Percentiles rank a stretch among this genome's conserved stretches.
These are phyloP conservation scores for Clarireedia monteithiana DNA, from an alignment of 2,329 filamentous ascomycete genomes.

Conservation along the genomic window DNA sequence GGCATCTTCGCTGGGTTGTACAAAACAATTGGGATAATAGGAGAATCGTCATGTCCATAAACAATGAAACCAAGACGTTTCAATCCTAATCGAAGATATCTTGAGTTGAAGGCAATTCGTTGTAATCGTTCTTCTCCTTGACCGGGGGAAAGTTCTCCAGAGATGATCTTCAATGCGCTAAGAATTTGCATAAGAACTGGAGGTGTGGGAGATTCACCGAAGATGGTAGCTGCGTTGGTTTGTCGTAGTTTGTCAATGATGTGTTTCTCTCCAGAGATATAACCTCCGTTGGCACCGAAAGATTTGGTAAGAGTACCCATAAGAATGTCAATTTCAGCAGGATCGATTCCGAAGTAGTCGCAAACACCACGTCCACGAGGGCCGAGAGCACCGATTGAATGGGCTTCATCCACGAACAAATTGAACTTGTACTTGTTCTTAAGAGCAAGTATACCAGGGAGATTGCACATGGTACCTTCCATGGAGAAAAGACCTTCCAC, in stretches of 20 bases:
- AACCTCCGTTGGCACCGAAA: conserved; percentile 95
- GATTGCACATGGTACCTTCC: conserved; percentile 97
- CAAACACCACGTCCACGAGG: conserved; percentile 87
- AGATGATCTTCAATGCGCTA: conserved; percentile 79
- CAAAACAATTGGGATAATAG: conserved; percentile 87
- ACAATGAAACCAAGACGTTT: conserved; percentile 96
- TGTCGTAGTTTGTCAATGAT: conserved; percentile 88
- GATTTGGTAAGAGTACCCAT: conserved; percentile 99
- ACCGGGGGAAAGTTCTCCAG: conserved; percentile 76
- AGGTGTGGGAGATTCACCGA: conserved; percentile 81
- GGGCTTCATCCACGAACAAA: conserved; percentile 92
- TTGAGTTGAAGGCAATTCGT: conserved; percentile 94
- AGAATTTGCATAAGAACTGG: conserved; percentile 87
- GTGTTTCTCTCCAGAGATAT: conserved; percentile 80
- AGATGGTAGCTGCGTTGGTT: conserved; percentile 78
- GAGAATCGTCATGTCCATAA: conserved; percentile 95
- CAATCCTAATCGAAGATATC: conserved; percentile 92
- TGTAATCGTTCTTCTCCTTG: conserved; percentile 94
- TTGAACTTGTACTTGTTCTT: conserved; percentile 97
- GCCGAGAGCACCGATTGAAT: conserved; percentile 89
- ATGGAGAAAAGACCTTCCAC: conserved; percentile 98
- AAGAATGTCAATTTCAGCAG: conserved; percentile 81
- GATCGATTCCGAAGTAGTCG: conserved; percentile 92
- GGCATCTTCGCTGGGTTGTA: conserved; percentile 99
- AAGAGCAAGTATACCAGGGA: conserved; percentile 79